These are phyloP conservation scores for Sistotremastrum niveocremeum DNA, from an alignment of 768 basidiomycete species.

Conservation along the genomic window DNA sequence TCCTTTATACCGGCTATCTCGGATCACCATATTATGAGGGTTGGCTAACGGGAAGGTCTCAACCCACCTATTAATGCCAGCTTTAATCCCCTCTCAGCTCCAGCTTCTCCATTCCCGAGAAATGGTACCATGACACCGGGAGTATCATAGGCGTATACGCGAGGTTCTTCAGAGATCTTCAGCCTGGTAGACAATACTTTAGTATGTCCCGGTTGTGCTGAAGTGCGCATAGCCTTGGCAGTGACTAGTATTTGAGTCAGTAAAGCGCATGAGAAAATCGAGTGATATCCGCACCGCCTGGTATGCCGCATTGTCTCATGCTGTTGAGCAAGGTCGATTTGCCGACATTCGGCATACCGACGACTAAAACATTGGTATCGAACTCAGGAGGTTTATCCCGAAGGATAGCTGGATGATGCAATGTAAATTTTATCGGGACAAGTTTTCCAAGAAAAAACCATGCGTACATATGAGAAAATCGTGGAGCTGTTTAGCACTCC, in stretches of 20 bases:
- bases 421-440: neutral
- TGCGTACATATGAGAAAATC: conserved; percentile 64
- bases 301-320: conserved; percentile 73
- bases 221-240: conserved; percentile 83
- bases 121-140: conserved; percentile 97
- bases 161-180: conserved; percentile 66
- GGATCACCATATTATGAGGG: conserved; percentile 8
- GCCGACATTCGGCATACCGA: conserved; percentile 98
- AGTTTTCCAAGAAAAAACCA: conserved; percentile 2
- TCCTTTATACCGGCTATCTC: conserved; percentile 83
- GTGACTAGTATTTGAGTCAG: conserved; percentile 30
- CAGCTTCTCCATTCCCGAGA: conserved; percentile 71
- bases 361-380: conserved; percentile 79
- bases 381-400: conserved; percentile 53
- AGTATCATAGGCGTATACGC: conserved; percentile 88
- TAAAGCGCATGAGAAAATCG: conserved; percentile 1
- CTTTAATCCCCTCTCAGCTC: conserved; percentile 86
- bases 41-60: neutral
- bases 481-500: conserved; percentile 52
- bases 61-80: conserved; percentile 82
- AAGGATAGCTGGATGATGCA: conserved; percentile 42
- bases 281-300: conserved; percentile 51
- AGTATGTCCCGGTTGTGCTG: conserved; percentile 83
- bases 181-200: conserved; percentile 79
- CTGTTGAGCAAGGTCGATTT: conserved; percentile 93